phyloP scores from a whole-genome alignment of 2,329 filamentous ascomycete genomes.

The Fusarium sp. region DNA sequence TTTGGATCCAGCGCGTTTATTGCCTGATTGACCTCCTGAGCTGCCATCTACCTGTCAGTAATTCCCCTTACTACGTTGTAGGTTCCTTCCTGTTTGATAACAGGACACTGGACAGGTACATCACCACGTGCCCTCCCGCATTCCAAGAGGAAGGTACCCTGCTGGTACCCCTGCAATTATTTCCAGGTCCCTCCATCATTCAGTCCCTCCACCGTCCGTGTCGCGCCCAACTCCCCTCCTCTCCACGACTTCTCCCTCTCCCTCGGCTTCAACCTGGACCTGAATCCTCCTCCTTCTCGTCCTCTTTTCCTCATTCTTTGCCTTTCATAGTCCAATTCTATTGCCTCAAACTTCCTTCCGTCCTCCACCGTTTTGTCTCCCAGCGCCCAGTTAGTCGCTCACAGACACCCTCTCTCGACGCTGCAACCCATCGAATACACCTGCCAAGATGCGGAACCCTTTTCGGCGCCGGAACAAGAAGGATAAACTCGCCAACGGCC shows the following conservation, averaged over 20 bases:
- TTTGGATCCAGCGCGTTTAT: conserved; percentile 26
- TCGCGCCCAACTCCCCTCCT: conserved; percentile 25
- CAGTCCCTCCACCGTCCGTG: neutral
- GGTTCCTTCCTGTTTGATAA: conserved; percentile 2
- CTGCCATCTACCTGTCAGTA: neutral
- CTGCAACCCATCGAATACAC: conserved; percentile 2
- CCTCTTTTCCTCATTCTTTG: conserved; percentile 3
- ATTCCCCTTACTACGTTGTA: neutral
- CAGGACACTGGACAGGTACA: conserved; percentile 17
- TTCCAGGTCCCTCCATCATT: conserved; percentile 30
- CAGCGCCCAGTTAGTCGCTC: neutral
- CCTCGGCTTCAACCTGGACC: conserved; percentile 9
- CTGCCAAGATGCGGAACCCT: conserved; percentile 50
- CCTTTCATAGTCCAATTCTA: conserved; percentile 4
- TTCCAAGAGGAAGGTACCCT: conserved; percentile 35
- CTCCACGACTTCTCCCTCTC: conserved; percentile 20
- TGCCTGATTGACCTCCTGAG: conserved; percentile 19
- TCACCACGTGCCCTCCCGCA: conserved; percentile 31
- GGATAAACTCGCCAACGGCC: conserved; percentile 43
- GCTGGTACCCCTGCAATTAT: conserved; percentile 33
- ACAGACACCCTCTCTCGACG: conserved; percentile 7
- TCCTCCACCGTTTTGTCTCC: conserved; percentile 1
- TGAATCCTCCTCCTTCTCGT: conserved; percentile 5
- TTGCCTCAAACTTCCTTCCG: conserved; percentile 1
- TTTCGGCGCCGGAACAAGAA: conserved; percentile 56